A percentile compares a stretch with the other conserved stretches of the same genome.
These are phyloP conservation scores for Quercus rubra DNA, from an alignment of 306 rosid genomes.

Conservation along the genomic window DNA sequence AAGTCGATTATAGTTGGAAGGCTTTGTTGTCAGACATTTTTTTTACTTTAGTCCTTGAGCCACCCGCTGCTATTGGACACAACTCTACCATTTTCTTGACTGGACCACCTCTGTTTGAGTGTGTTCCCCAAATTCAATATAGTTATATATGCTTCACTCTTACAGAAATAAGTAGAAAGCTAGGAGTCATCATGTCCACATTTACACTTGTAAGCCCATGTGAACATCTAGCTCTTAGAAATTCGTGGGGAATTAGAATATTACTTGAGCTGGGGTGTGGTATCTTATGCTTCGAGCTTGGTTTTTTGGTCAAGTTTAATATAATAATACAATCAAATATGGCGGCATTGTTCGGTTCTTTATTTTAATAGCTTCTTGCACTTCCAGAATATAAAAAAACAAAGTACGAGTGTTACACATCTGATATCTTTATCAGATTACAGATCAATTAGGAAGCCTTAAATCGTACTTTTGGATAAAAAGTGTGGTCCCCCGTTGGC, in stretches of 20 bases:
- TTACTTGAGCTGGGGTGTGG: not conserved
- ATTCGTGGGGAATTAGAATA: conserved; percentile 27
- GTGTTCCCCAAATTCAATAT: conserved; percentile 6
- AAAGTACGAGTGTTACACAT: not conserved
- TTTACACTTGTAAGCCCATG: conserved; percentile 32
- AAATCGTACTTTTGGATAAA: not conserved
- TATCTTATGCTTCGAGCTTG: conserved; percentile 9
- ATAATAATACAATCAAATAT: not conserved
- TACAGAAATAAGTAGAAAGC: not conserved
- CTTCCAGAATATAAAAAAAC: not conserved
- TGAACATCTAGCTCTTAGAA: conserved; percentile 28
- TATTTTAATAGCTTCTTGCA: not conserved
- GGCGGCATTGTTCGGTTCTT: not conserved
- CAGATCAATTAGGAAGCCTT: not conserved
- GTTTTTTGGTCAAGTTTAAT: conserved; percentile 10
- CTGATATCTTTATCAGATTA: not conserved
- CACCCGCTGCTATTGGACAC: conserved; percentile 42
- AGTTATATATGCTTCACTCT: conserved; percentile 4
- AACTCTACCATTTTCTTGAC: conserved; percentile 33
- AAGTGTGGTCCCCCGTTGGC: not conserved
- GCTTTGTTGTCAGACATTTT: conserved; percentile 26
- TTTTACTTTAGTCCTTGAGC: conserved; percentile 59
- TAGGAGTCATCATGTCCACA: conserved; percentile 19
- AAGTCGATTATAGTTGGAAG: conserved; percentile 17
- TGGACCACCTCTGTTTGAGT: conserved; percentile 31